phyloP scores from a whole-genome alignment of 176 grass and related monocot genomes.

The Bothriochloa decipiens region DNA sequence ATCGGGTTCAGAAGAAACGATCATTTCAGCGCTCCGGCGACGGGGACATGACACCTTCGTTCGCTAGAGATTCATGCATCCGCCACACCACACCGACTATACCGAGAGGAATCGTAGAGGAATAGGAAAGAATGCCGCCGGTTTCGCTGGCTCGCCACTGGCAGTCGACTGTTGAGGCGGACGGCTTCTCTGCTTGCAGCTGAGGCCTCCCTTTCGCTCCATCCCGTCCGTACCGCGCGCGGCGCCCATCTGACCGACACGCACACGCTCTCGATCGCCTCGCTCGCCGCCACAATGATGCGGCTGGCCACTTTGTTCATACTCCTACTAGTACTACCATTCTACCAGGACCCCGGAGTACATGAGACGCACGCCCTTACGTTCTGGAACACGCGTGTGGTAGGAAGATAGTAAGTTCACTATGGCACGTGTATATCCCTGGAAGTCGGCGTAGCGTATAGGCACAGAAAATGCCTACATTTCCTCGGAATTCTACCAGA shows the following conservation, averaged over 20 bases:
- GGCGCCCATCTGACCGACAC: not conserved
- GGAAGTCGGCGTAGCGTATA: not conserved
- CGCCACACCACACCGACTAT: too few relatives aligned
- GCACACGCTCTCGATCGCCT: too few relatives aligned
- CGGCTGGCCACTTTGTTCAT: too few relatives aligned
- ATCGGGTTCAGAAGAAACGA: not conserved
- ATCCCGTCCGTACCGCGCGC: slow-evolving; percentile 10
- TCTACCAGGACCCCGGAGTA: too few relatives aligned
- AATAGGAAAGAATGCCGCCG: slow-evolving; percentile 10
- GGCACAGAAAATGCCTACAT: too few relatives aligned
- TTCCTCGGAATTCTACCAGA: not conserved
- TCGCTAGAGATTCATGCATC: not conserved
- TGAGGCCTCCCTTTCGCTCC: slow-evolving; percentile 36
- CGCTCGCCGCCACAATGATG: not conserved
- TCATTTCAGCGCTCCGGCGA: not conserved
- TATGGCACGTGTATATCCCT: too few relatives aligned
- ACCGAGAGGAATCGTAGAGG: not conserved
- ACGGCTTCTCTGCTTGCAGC: slow-evolving; percentile 36
- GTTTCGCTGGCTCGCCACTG: not conserved
- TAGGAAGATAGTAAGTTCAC: too few relatives aligned
- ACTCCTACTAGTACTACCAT: too few relatives aligned
- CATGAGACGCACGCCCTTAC: too few relatives aligned
- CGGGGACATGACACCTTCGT: not conserved
- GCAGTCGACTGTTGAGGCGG: slow-evolving; percentile 25
- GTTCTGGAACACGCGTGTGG: too few relatives aligned